Conservation (phyloP, 2,329 filamentous ascomycete species). For the Paramyrothecium sp. region DNA sequence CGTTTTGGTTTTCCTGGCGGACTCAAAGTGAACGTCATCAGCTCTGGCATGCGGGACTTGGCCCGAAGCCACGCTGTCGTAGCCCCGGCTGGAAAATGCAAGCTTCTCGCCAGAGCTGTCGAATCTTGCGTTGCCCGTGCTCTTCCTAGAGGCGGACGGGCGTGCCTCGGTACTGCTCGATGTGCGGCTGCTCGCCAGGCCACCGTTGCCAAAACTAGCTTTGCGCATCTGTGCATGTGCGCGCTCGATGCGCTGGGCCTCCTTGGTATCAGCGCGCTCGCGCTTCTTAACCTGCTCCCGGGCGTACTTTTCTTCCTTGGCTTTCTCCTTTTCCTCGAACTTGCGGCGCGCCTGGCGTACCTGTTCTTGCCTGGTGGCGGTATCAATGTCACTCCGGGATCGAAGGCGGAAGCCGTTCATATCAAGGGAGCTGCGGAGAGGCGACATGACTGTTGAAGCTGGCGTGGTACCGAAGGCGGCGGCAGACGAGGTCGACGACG, state of each 20-base stretch:
- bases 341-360: conserved; percentile 61
- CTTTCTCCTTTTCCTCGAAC: conserved; percentile 60
- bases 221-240: conserved; percentile 40
- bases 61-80: conserved; percentile 38
- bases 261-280: conserved; percentile 57
- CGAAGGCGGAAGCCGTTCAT: conserved; percentile 56
- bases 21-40: conserved; percentile 43
- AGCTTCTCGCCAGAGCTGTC: conserved; percentile 37
- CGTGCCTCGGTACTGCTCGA: conserved; percentile 28
- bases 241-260: conserved; percentile 50
- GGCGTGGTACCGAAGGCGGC: conserved; percentile 24
- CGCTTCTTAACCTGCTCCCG: conserved; percentile 56
- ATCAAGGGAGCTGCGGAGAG: conserved; percentile 59
- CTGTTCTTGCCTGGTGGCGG: conserved; percentile 52
- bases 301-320: conserved; percentile 62
- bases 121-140: conserved; percentile 15
- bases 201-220: conserved; percentile 30
- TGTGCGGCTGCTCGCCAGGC: conserved; percentile 28
- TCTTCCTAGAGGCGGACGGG: conserved; percentile 24
- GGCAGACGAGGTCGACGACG: conserved; percentile 27
- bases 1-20: conserved; percentile 39
- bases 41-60: conserved; percentile 26
- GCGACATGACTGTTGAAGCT: conserved; percentile 41
- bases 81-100: conserved; percentile 43
- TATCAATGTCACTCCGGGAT: conserved; percentile 59